Percentiles rank a stretch among this genome's conserved stretches.
Conservation (phyloP, 1,284 basidiomycete genomes). For the Trametes hirsuta region DNA sequence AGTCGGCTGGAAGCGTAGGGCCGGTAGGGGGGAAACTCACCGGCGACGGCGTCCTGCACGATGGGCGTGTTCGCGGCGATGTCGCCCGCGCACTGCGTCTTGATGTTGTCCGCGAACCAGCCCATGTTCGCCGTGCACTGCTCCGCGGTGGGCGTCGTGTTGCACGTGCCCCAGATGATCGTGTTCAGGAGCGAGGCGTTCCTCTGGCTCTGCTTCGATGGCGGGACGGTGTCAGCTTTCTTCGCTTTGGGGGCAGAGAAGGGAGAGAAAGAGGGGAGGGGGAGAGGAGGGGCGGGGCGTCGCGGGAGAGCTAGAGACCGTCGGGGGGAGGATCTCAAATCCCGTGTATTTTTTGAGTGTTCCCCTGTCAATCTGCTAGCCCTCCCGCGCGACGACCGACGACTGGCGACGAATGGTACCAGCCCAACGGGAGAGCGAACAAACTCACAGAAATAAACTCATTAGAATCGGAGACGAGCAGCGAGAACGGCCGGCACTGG, state of each 20-base stretch:
- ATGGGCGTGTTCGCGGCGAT: slow-evolving; percentile 51
- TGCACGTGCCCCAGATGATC: slow-evolving; percentile 78
- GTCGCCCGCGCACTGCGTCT: slow-evolving; percentile 55
- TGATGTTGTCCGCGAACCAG: slow-evolving; percentile 56
- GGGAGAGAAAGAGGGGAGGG: too few species aligned
- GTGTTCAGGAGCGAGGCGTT: slow-evolving; percentile 68
- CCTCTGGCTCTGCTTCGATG: slow-evolving; percentile 54
- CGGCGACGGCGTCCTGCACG: slow-evolving; percentile 53
- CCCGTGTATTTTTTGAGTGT: too few species aligned
- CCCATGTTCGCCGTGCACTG: slow-evolving; percentile 65
- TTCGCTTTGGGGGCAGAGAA: too few species aligned
- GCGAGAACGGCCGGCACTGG: slow-evolving; percentile 74
- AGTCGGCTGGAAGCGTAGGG: too few species aligned
- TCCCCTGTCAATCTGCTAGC: neutral
- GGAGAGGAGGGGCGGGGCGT: neutral
- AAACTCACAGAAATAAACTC: slow-evolving; percentile 58
- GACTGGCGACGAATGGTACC: too few species aligned
- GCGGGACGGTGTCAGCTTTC: slow-evolving; percentile 12
- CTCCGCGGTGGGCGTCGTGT: slow-evolving; percentile 50
- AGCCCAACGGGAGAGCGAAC: slow-evolving; percentile 17
- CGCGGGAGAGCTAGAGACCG: slow-evolving; percentile 8
- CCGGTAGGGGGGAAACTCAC: slow-evolving; percentile 39
- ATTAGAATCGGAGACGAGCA: slow-evolving; percentile 63
- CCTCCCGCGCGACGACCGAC: neutral
- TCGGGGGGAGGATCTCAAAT: too few species aligned